Conservation (phyloP, 306 rosid species). For the Pueraria montana region DNA sequence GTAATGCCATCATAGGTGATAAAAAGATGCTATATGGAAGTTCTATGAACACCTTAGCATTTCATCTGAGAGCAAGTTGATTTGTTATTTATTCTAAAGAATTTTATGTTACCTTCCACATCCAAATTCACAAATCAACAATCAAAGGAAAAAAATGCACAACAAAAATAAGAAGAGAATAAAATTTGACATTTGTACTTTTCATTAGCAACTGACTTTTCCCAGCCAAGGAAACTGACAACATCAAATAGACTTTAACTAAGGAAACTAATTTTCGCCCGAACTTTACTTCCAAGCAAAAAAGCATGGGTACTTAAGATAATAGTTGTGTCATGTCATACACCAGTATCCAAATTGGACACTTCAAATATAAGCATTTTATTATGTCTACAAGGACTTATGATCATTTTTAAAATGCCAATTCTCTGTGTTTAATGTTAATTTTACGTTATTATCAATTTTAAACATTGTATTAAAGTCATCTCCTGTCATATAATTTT, state of each 20-base stretch:
- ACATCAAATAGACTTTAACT: neutral
- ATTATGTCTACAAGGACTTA: neutral
- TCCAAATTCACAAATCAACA: constrained; percentile 15
- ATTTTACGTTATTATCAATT: neutral
- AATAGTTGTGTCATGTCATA: neutral
- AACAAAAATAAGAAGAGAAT: neutral
- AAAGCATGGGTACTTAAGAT: neutral
- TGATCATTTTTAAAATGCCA: neutral
- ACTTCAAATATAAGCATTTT: neutral
- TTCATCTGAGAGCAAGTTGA: neutral
- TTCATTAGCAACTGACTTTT: neutral
- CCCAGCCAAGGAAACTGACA: neutral
- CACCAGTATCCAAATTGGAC: neutral
- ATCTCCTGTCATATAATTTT: neutral
- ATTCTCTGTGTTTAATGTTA: neutral
- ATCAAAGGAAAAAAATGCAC: neutral
- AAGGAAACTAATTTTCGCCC: neutral
- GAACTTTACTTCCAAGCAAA: neutral
- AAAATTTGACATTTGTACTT: neutral
- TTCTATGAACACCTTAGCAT: neutral
- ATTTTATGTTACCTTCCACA: neutral
- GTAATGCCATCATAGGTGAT: neutral
- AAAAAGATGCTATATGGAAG: neutral
- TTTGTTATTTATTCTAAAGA: neutral
- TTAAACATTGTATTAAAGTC: neutral